A percentile compares a stretch with the other conserved stretches of the same genome.
Evolutionary conservation across 805 yeast genomes (phyloP).

Genomic region (Saccharomyces eubayanus): DNA sequence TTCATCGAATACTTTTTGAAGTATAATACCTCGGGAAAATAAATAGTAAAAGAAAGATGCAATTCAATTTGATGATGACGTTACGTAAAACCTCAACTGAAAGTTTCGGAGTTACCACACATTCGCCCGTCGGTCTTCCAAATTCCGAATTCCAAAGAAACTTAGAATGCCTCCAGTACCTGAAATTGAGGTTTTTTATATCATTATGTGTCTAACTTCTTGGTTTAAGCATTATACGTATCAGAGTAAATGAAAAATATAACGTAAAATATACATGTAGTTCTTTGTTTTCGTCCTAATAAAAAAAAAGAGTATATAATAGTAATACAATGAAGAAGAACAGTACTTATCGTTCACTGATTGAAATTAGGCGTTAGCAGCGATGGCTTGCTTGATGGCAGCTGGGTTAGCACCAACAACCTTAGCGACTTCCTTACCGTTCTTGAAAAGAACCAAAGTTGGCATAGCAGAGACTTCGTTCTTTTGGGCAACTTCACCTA

Average conservation of each 20-base stretch:
- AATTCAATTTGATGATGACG: not conserved
- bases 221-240: not conserved
- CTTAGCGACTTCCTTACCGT: constrained; percentile 68
- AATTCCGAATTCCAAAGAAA: too few relatives aligned
- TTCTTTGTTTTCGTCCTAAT: not conserved
- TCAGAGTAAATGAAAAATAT: not conserved
- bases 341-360: not conserved
- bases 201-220: not conserved
- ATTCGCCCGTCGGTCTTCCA: too few relatives aligned
- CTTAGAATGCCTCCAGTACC: not conserved
- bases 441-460: constrained; percentile 68
- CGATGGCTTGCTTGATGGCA: constrained; percentile 63
- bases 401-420: constrained; percentile 89
- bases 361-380: constrained; percentile 38
- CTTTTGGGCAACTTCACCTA: constrained; percentile 65
- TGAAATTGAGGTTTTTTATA: not conserved
- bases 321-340: not conserved
- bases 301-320: not conserved
- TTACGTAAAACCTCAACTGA: not conserved
- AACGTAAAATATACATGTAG: not conserved
- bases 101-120: not conserved
- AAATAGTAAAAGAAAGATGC: not conserved
- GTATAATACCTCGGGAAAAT: not conserved
- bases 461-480: constrained; percentile 56
- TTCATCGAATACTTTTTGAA: too few relatives aligned